These are phyloP conservation scores for Penstemon barbatus DNA, from an alignment of 257 asterid genomes.

Conservation along the genomic window DNA sequence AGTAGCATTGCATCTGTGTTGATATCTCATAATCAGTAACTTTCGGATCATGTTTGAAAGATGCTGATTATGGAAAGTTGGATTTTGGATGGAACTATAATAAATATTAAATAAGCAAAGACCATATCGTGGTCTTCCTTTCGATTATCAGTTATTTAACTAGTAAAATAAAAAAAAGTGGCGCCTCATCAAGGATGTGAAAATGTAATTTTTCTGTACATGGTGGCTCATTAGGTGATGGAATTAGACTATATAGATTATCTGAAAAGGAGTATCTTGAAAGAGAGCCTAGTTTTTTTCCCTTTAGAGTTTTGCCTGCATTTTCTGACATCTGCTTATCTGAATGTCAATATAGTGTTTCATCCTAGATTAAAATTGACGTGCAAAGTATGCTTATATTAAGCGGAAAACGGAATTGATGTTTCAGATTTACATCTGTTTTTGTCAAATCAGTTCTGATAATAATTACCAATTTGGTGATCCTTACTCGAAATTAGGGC, in stretches of 20 bases:
- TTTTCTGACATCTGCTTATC: constrained; percentile 15
- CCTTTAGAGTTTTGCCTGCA: background rate
- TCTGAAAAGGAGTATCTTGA: background rate
- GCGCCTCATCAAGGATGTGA: constrained; percentile 1
- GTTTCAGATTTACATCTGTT: constrained; percentile 22
- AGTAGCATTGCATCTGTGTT: background rate
- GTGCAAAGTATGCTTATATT: constrained; percentile 8
- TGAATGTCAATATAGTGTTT: constrained; percentile 1
- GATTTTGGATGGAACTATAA: constrained; percentile 8
- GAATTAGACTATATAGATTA: constrained; percentile 1
- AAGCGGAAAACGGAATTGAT: background rate
- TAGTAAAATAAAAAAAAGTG: background rate
- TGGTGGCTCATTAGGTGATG: constrained; percentile 16
- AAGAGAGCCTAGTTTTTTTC: background rate
- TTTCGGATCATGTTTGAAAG: constrained; percentile 4
- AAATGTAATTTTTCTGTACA: constrained; percentile 8
- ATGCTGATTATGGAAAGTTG: background rate
- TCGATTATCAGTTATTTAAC: background rate
- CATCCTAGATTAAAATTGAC: background rate
- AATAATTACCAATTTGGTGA: constrained; percentile 28
- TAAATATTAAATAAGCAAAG: background rate
- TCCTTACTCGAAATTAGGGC: constrained; percentile 56
- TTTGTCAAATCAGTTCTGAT: constrained; percentile 22
- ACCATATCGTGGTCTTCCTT: background rate
- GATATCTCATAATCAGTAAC: constrained; percentile 5